These are phyloP conservation scores for Coemansia sp. DNA, from an alignment of 192 early-diverging fungal genomes.

Conservation along the genomic window DNA sequence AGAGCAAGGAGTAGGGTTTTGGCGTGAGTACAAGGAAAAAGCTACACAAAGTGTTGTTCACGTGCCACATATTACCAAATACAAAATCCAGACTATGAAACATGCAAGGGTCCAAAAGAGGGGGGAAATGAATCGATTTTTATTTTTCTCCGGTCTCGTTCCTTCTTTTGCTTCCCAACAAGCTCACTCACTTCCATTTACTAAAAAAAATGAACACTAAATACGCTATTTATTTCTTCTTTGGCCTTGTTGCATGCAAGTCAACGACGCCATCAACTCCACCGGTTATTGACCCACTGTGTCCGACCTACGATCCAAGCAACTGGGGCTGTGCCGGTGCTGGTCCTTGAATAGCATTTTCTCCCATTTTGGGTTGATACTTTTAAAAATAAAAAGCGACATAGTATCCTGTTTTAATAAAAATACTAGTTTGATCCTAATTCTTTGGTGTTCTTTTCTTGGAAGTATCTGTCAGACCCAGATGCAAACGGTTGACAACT, in stretches of 20 bases:
- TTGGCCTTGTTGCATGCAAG: not conserved
- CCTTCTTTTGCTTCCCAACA: no score
- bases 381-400: not conserved
- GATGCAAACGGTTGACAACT: constrained; percentile 57
- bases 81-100: no score
- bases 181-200: no score
- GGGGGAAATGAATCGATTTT: no score
- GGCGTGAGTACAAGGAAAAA: no score
- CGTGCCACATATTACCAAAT: not conserved
- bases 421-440: no score
- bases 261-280: not conserved
- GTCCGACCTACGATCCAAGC: constrained; percentile 32
- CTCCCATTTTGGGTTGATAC: no score
- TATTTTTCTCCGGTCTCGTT: not conserved
- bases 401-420: no score
- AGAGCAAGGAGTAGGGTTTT: no score
- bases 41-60: not conserved
- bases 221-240: not conserved
- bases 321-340: constrained; percentile 38
- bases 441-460: not conserved
- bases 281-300: constrained; percentile 23
- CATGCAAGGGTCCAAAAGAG: no score
- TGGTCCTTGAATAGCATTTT: constrained; percentile 20
- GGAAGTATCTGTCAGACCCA: constrained; percentile 28
- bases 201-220: no score